Evolutionary conservation across 306 rosid genomes (phyloP).

Genomic region (Echinosophora koreensis): DNA sequence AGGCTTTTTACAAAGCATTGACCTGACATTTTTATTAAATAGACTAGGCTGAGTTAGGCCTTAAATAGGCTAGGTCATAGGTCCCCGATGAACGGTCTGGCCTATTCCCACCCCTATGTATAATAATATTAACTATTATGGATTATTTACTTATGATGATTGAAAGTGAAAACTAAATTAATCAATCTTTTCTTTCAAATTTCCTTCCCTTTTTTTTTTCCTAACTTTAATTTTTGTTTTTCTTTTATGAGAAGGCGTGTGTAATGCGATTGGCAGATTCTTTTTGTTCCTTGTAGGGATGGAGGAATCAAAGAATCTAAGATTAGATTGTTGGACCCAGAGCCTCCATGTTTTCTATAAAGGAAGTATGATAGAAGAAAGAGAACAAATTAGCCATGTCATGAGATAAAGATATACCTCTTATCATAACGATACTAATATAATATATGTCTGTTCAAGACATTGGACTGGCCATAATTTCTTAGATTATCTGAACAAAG

Average conservation of each 20-base stretch:
- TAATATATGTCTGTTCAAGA: slow-evolving; percentile 41
- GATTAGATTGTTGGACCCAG: slow-evolving; percentile 76
- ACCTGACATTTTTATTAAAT: no score
- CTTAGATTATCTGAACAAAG: slow-evolving; percentile 57
- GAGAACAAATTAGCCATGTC: slow-evolving; percentile 50
- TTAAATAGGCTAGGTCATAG: no score
- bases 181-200: slow-evolving; percentile 46
- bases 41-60: no score
- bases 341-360: slow-evolving; percentile 46
- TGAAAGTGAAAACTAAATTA: slow-evolving; percentile 62
- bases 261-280: slow-evolving; percentile 84
- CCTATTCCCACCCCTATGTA: no score
- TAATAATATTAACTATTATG: slow-evolving; percentile 42
- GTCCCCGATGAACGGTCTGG: no score
- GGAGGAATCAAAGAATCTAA: slow-evolving; percentile 96
- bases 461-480: slow-evolving; percentile 28
- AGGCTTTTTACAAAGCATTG: no score
- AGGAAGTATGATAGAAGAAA: slow-evolving; percentile 50
- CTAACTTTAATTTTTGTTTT: slow-evolving; percentile 44
- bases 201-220: slow-evolving; percentile 39
- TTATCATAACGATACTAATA: slow-evolving; percentile 36
- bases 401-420: slow-evolving; percentile 46
- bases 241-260: slow-evolving; percentile 49
- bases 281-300: slow-evolving; percentile 84
- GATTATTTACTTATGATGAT: slow-evolving; percentile 60